Evolutionary conservation across 2,329 filamentous ascomycete species (phyloP).

Genomic region (Exophiala viscosa): DNA sequence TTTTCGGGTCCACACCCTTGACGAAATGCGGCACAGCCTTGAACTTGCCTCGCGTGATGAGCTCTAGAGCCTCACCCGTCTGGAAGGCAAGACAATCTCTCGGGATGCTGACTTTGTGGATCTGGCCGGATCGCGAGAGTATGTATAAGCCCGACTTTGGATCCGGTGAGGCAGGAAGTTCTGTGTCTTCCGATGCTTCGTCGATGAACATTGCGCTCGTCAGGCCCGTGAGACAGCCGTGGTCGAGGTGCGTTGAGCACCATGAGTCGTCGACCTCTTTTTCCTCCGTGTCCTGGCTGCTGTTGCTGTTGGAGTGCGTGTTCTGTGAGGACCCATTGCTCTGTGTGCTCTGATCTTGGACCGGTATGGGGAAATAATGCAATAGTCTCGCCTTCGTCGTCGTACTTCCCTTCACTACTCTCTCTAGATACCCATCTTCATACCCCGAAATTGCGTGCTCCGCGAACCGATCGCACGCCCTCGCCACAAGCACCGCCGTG

Average conservation of each 20-base stretch:
- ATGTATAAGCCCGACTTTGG: conserved; percentile 89
- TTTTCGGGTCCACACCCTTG: conserved; percentile 62
- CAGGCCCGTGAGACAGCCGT: conserved; percentile 88
- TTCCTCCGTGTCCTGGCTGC: not conserved
- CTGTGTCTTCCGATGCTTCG: conserved; percentile 51
- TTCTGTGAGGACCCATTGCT: too few species aligned
- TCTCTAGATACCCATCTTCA: conserved; percentile 73
- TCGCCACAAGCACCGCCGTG: conserved; percentile 79
- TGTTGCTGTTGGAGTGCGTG: not conserved
- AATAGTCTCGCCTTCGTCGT: conserved; percentile 88
- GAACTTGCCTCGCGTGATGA: conserved; percentile 87
- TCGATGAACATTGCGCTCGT: conserved; percentile 97
- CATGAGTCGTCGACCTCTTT: conserved; percentile 70
- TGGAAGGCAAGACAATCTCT: conserved; percentile 91
- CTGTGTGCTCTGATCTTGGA: not conserved
- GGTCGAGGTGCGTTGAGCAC: conserved; percentile 77
- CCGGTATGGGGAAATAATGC: conserved; percentile 74
- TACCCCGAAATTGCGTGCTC: conserved; percentile 74
- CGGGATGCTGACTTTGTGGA: conserved; percentile 89
- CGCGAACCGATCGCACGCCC: conserved; percentile 85
- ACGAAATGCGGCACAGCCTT: conserved; percentile 96
- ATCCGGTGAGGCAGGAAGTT: conserved; percentile 74
- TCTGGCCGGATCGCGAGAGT: conserved; percentile 73
- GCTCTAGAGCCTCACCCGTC: conserved; percentile 85
- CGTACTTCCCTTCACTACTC: conserved; percentile 76